Evolutionary conservation across 495 filamentous ascomycete species (phyloP), one percentile per base, ranked within the genome.

Genomic region (Penicillium canariense): DNA sequence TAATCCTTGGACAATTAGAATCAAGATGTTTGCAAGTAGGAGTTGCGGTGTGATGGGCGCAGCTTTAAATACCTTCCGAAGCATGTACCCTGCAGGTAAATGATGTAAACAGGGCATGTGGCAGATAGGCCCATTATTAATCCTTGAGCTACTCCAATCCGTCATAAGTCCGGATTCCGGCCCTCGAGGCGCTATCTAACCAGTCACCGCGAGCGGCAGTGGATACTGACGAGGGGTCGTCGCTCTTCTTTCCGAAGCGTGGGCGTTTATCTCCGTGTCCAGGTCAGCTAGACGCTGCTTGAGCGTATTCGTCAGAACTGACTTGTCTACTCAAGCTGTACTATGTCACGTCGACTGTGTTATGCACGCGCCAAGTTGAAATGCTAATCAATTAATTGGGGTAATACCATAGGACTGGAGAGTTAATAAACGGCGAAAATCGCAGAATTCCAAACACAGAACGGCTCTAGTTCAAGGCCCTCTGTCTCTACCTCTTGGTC

Each of bases 61-160:
- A 2, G 17, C 36, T 15, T 12, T 51, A 30, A 42, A 51, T 51
- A 42, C n/a, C 7, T 32, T 22, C 2, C 4, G n/a, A 9, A 6
- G 22, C n/a, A 48, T 6, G 11, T 15, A 8, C 14, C 12, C 31
- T 53, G 40, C 40, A 40, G 40, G 50, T 28, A 36, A 46, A 53
- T 53, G 40, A 46, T 53, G 40, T 53, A 53, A 45, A 46, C 43
- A 30, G 27, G 17, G 31, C 26, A 3, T 34, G 18, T n/a, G 4
- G 15, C 25, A 10, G 15, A n/a, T 12, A 15, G 28, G 1, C 6
- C 20, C 15, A 53, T 53, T 53, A 53, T 46, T 53, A 53, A 53
- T 34, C 40, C 23, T 53, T 12, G 40, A 20, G 40, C 25, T 51
- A 42, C 26, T n/a, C 22, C 17, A 23, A 45, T 17, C 25, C 27